These are phyloP conservation scores for Dendrocalamus sinicus DNA, from an alignment of 176 grass and related monocot genomes.

Conservation along the genomic window DNA sequence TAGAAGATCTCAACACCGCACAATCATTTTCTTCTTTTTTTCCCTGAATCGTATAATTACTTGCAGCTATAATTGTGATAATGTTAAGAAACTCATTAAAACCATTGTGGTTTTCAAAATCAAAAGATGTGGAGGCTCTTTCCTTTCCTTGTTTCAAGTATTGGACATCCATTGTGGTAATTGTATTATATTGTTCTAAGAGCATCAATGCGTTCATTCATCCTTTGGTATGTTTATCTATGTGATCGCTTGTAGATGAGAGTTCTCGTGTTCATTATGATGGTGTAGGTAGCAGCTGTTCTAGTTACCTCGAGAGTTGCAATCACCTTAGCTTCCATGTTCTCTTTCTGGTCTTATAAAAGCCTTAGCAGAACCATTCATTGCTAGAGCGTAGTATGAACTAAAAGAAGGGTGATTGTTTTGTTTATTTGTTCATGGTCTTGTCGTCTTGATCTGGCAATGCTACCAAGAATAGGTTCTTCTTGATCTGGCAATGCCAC, in stretches of 20 bases:
- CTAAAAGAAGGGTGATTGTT: neutral
- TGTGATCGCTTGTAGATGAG: neutral
- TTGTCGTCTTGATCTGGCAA: neutral
- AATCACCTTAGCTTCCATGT: constrained; percentile 6
- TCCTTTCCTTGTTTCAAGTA: neutral
- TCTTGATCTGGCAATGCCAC: neutral
- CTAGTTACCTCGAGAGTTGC: neutral
- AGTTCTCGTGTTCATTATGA: neutral
- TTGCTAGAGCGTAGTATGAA: neutral
- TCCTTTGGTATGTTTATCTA: too few species aligned
- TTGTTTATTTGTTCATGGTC: neutral
- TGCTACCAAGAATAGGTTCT: neutral
- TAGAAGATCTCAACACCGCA: neutral
- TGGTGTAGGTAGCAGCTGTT: neutral
- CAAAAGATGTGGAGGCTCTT: neutral
- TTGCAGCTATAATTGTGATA: neutral
- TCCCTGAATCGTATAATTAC: neutral
- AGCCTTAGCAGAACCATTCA: neutral
- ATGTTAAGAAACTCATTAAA: neutral
- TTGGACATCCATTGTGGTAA: neutral
- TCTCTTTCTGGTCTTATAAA: neutral
- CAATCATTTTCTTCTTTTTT: neutral
- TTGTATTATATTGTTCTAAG: neutral
- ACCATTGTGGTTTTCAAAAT: neutral
- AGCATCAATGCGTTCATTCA: neutral